phyloP scores from a whole-genome alignment of 2,329 filamentous ascomycete species.

The Epichloe brachyelytri region DNA sequence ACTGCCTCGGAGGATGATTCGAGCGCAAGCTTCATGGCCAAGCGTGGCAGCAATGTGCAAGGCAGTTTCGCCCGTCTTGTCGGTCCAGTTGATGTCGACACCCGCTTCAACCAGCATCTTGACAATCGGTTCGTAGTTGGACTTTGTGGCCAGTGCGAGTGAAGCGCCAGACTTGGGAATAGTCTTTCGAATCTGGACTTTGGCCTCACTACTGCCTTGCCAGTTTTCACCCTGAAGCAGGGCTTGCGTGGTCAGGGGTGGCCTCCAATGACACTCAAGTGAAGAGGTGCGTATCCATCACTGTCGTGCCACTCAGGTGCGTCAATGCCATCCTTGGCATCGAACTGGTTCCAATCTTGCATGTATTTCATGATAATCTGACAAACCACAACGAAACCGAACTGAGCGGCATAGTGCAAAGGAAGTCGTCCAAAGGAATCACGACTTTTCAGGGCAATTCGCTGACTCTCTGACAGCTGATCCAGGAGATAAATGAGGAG shows the following conservation, averaged over 20 bases:
- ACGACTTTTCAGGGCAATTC: constrained; percentile 49
- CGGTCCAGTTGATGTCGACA: constrained; percentile 86
- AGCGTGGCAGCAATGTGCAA: constrained; percentile 85
- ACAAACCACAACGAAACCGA: constrained; percentile 85
- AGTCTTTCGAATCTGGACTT: constrained; percentile 51
- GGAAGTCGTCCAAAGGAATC: constrained; percentile 77
- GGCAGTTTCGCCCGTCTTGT: constrained; percentile 80
- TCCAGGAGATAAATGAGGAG: constrained; percentile 53
- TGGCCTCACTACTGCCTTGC: constrained; percentile 49
- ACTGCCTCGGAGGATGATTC: constrained; percentile 59
- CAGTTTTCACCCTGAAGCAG: constrained; percentile 72
- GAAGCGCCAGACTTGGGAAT: constrained; percentile 79
- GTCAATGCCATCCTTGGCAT: constrained; percentile 76
- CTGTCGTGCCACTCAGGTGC: constrained; percentile 80
- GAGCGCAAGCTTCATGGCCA: constrained; percentile 70
- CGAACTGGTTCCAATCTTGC: constrained; percentile 78
- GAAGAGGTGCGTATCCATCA: constrained; percentile 81
- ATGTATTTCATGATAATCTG: constrained; percentile 78
- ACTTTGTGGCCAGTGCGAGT: constrained; percentile 74
- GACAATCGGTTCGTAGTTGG: constrained; percentile 75
- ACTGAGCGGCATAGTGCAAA: constrained; percentile 88
- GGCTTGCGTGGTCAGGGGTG: constrained; percentile 76
- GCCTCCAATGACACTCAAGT: constrained; percentile 83
- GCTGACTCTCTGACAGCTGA: constrained; percentile 53
- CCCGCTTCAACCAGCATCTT: constrained; percentile 78